Evolutionary conservation across 2,329 filamentous ascomycete genomes (phyloP), one percentile per base, ranked within the genome.

Genomic region (Pestalotiopsis sp.): DNA sequence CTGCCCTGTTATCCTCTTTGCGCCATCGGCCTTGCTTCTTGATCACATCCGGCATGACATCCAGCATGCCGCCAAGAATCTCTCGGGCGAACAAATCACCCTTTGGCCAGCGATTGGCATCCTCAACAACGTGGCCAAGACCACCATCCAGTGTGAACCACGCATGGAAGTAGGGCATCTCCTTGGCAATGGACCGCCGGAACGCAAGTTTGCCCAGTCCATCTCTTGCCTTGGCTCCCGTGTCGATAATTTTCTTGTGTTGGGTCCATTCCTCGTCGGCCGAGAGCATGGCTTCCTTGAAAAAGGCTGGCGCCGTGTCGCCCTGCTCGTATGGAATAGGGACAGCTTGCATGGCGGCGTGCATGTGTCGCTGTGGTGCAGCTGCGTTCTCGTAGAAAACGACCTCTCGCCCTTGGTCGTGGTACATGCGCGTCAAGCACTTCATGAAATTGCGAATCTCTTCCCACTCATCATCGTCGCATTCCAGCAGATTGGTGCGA

Each of bases 371-470:
- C 3, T 92, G 88, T 1, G 94, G 94, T 14, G 90, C 85, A 0
- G 94, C 95, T 2, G 96, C 96, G 78, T 99, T 98, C 78, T 99
- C 96, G 84, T 99, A 99, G 82, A 99, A 99, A 71, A 99, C 84
- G 11, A 98, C 95, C 75, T 96, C 93, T 65, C 93, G 92, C 12
- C 95, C 94, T 79, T 97, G 94, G 58, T 95, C 92, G 82, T 97
- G 94, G 81, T 98, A 99, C 89, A 98, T 92, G 59, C 95, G 90
- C 4, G 92, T 98, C 23, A 99, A 86, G 69, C 90, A 92, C 83
- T 99, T 99, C 95, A 98, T 98, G 78, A 99, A 99, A 80, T 99
- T 99, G 73, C 96, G 92, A 5, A 99, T 91, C 81, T 99, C 96
- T 78, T 99, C 96, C 97, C 97, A 99, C 79, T 99, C 96, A 77